Conservation (phyloP, 2,329 filamentous ascomycete species). For the Leptoxyphium fumago region DNA sequence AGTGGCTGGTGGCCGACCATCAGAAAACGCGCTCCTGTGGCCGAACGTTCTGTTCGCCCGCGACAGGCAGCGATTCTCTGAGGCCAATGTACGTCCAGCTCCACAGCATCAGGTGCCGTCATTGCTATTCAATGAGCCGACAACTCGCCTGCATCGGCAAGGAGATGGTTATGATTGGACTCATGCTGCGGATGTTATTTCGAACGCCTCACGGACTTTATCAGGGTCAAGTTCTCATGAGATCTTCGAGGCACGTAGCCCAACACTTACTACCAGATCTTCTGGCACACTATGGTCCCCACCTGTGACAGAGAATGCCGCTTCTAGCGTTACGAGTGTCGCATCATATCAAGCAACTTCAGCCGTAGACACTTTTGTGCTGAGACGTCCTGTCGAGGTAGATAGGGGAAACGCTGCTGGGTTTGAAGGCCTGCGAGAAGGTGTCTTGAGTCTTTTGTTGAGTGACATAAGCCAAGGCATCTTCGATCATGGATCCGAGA, state of each 20-base stretch:
- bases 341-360: constrained; percentile 21
- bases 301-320: constrained; percentile 54
- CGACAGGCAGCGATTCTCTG: constrained; percentile 22
- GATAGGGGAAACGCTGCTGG: neutral
- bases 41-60: constrained; percentile 76
- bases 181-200: constrained; percentile 8
- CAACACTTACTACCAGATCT: constrained; percentile 58
- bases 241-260: constrained; percentile 54
- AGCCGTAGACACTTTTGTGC: neutral
- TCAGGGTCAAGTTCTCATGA: constrained; percentile 35
- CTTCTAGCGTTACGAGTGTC: constrained; percentile 45
- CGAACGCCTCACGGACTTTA: constrained; percentile 13
- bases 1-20: constrained; percentile 68
- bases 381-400: too few species aligned
- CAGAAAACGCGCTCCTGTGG: constrained; percentile 80
- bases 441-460: constrained; percentile 50
- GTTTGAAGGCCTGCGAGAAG: neutral
- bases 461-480: constrained; percentile 82
- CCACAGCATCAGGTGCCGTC: too few species aligned
- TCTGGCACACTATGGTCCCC: constrained; percentile 80
- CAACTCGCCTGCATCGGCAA: neutral
- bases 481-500: constrained; percentile 81
- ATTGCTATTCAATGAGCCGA: neutral
- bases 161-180: neutral
- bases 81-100: too few species aligned